These are phyloP conservation scores for Marasmius oreades DNA, from an alignment of 1,284 basidiomycete species.

Conservation along the genomic window DNA sequence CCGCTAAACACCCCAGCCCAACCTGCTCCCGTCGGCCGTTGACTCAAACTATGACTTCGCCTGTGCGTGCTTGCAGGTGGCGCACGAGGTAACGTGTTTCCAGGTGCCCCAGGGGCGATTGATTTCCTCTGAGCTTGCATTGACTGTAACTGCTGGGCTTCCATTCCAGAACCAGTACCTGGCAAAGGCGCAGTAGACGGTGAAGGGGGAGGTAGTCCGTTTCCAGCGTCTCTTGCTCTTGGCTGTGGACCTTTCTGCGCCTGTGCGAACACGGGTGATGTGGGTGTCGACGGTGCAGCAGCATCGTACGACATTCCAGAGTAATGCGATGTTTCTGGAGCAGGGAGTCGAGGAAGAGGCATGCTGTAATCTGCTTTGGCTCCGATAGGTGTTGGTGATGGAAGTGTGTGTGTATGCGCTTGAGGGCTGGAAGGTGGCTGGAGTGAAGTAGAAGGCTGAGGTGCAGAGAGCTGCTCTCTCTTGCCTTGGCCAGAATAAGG, in stretches of 20 bases:
- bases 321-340: conserved; percentile 76
- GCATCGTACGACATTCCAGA: conserved; percentile 73
- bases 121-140: conserved; percentile 50
- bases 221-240: conserved; percentile 51
- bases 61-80: conserved; percentile 67
- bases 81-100: conserved; percentile 47
- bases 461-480: conserved; percentile 5
- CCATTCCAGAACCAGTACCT: conserved; percentile 44
- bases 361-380: conserved; percentile 74
- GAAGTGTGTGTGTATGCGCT: conserved; percentile 13
- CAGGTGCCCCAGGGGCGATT: background rate
- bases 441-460: conserved; percentile 1
- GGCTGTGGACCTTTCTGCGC: conserved; percentile 43
- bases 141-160: conserved; percentile 56
- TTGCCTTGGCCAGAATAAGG: background rate
- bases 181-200: conserved; percentile 36
- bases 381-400: conserved; percentile 16
- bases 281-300: conserved; percentile 47
- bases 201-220: conserved; percentile 30
- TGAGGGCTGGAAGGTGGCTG: background rate
- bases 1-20: conserved; percentile 42
- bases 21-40: conserved; percentile 42
- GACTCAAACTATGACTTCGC: conserved; percentile 74
- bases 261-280: conserved; percentile 41
- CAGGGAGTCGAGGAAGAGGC: conserved; percentile 76